A percentile compares a stretch with the other conserved stretches of the same genome.
Evolutionary conservation across 2,329 filamentous ascomycete genomes (phyloP).

Genomic region (Nothopassalora personata): DNA sequence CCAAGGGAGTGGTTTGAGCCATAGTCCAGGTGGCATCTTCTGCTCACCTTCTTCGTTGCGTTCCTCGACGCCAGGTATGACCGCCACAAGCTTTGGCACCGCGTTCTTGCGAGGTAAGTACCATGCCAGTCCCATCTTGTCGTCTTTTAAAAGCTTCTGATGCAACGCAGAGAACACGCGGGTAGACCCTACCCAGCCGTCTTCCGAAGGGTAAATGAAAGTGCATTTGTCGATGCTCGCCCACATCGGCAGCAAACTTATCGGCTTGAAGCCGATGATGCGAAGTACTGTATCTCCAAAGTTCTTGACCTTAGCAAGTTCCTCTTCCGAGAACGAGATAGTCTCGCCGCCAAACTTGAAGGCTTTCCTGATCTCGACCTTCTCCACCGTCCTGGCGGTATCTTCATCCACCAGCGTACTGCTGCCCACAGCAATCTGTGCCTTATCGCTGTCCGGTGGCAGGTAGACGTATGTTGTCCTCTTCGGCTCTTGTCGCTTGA

Average conservation of each 20-base stretch:
- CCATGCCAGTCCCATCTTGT: conserved; percentile 85
- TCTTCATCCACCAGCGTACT: conserved; percentile 74
- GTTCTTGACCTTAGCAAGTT: conserved; percentile 68
- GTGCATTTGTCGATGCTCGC: conserved; percentile 78
- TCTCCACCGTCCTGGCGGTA: conserved; percentile 69
- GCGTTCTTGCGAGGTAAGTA: conserved; percentile 78
- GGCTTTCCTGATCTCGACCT: conserved; percentile 77
- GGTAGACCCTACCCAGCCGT: conserved; percentile 82
- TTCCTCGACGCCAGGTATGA: conserved; percentile 68
- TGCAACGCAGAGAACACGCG: conserved; percentile 88
- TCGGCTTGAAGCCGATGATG: conserved; percentile 89
- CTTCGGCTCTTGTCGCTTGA: conserved; percentile 76
- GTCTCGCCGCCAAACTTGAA: conserved; percentile 95
- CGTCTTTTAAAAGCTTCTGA: conserved; percentile 72
- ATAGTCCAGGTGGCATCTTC: conserved; percentile 74
- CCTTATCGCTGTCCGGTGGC: conserved; percentile 63
- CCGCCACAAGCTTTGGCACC: conserved; percentile 70
- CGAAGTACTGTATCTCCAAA: conserved; percentile 80
- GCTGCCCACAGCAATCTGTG: conserved; percentile 70
- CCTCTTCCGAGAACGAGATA: conserved; percentile 77
- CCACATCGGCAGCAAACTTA: conserved; percentile 71
- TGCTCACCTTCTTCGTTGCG: conserved; percentile 63
- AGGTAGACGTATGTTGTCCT: conserved; percentile 84
- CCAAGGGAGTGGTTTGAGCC: conserved; percentile 82
- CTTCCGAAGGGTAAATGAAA: conserved; percentile 92